Percentiles rank a stretch among this genome's conserved stretches.
phyloP scores from a whole-genome alignment of 306 rosid species.

The Lotus japonicus region DNA sequence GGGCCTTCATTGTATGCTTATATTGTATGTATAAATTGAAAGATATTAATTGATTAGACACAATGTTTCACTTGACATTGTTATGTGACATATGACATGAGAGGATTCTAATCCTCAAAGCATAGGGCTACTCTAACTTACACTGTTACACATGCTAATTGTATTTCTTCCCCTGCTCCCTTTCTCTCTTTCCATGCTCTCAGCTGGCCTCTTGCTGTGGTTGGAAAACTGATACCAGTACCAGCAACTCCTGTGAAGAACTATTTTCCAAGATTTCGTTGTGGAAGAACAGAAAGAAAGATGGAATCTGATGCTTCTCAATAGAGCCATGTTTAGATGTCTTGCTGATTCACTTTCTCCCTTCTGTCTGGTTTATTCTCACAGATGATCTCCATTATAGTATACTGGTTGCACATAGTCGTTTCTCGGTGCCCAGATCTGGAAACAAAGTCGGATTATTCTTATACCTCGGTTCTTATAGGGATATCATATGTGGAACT shows the following conservation, averaged over 20 bases:
- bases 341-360: background rate
- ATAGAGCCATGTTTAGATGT: background rate
- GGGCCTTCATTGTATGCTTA: background rate
- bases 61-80: background rate
- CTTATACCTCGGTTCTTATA: background rate
- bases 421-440: background rate
- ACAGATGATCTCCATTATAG: background rate
- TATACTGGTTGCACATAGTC: conserved; percentile 11
- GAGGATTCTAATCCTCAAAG: too few species aligned
- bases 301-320: conserved; percentile 1
- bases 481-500: background rate
- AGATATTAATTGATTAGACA: background rate
- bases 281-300: background rate
- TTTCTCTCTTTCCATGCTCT: background rate
- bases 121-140: too few species aligned
- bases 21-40: background rate
- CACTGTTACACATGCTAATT: conserved; percentile 1
- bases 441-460: background rate
- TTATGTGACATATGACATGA: too few species aligned
- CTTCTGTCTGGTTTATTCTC: background rate
- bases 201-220: conserved; percentile 92
- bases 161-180: background rate
- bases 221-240: conserved; percentile 76
- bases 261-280: background rate
- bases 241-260: conserved; percentile 27